Base-by-base conservation (phyloP, 805 yeast species). In the Debaryomyces prosopidis region DNA sequence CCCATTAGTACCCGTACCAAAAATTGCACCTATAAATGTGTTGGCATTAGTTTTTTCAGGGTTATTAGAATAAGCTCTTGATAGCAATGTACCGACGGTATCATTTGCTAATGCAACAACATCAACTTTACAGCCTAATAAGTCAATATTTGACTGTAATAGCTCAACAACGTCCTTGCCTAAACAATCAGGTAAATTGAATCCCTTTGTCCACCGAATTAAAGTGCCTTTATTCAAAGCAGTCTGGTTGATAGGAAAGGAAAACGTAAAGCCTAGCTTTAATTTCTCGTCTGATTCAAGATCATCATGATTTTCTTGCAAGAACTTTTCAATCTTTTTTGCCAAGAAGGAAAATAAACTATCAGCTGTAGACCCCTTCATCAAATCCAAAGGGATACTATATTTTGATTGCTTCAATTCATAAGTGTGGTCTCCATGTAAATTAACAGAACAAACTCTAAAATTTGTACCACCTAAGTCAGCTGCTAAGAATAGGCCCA, bases 1-100 rank as follows among this genome's bases (percentile, higher is more conserved):
- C 50, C 97, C 97, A 66, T 92, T 92, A 23, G 98, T 92, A 62
- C 99, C 99, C 2, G 99, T 94, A 53, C 99, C 99, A 59, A 91
- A 89, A 51, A 92, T 92, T 50, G 91, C 84, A 40, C 99, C 98
- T 53, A 91, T 75, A 7, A 87, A 78, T 8, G 97, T 88, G 46
- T 82, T 83, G 39, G 94, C 82, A 48, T 81, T 82, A 41, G 84
- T 78, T 49, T 83, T 77, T 16, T 76, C 65, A 32, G 82, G 76
- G 42, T 78, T 72, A 30, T 88, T 81, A 4, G 88, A 73, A 68
- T 92, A 92, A 20, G 97, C 85, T 57, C 96, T 83, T 8, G 96
- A 84, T 60, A 92, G 73, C 49, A 92, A 76, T 10, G 98, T 91
- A 36, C 99, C 98, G 14, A 90, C 96, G 1, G 98, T 94, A 63